Conservation (phyloP, 2,329 filamentous ascomycete species). For the Colletotrichum sp. region DNA sequence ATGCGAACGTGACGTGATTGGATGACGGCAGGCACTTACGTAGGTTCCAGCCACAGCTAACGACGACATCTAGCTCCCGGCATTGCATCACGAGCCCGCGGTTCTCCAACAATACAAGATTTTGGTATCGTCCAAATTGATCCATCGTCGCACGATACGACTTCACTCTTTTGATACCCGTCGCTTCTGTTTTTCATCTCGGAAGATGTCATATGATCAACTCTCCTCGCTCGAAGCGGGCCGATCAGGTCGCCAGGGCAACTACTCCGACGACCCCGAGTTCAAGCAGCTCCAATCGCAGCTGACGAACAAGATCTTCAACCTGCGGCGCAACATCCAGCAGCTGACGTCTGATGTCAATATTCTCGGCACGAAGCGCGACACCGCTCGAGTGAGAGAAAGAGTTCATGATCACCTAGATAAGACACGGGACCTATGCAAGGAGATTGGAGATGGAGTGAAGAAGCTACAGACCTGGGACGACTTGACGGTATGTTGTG, state of each 20-base stretch:
- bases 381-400: slow-evolving; percentile 90
- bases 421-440: slow-evolving; percentile 85
- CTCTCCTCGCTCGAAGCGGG: slow-evolving; percentile 83
- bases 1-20: slow-evolving; percentile 9
- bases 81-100: background rate
- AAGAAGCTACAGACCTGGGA: slow-evolving; percentile 91
- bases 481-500: slow-evolving; percentile 72
- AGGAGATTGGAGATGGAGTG: slow-evolving; percentile 89
- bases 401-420: slow-evolving; percentile 87
- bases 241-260: slow-evolving; percentile 69
- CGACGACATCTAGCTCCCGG: slow-evolving; percentile 16
- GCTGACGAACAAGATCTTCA: slow-evolving; percentile 88
- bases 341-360: slow-evolving; percentile 84
- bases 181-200: background rate
- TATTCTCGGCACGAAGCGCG: slow-evolving; percentile 86
- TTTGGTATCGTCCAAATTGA: background rate
- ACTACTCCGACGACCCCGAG: slow-evolving; percentile 89
- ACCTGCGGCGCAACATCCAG: slow-evolving; percentile 85
- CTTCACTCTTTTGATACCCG: background rate
- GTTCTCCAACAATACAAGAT: background rate
- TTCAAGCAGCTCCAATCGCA: slow-evolving; percentile 84
- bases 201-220: slow-evolving; percentile 87
- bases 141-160: background rate
- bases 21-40: background rate
- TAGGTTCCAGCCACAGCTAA: slow-evolving; percentile 20